Evolutionary conservation across 2,329 filamentous ascomycete genomes (phyloP).

Genomic region (Trichophyton mentagrophytes): DNA sequence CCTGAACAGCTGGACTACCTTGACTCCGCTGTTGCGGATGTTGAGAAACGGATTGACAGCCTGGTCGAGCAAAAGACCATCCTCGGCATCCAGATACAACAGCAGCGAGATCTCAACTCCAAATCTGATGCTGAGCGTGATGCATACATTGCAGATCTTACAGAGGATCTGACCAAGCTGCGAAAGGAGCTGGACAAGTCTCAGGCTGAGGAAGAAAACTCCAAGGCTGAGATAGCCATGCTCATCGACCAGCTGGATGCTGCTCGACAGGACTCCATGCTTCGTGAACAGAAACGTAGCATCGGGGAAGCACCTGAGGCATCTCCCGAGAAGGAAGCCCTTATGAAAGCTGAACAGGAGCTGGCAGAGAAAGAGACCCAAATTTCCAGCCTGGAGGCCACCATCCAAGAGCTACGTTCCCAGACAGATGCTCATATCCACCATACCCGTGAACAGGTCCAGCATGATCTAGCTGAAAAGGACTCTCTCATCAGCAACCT

Average conservation of each 20-base stretch:
- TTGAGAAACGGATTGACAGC: slow-evolving; percentile 63
- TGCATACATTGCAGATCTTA: slow-evolving; percentile 34
- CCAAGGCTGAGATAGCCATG: slow-evolving; percentile 29
- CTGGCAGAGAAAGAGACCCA: slow-evolving; percentile 15
- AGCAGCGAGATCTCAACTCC: slow-evolving; percentile 83
- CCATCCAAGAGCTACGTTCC: slow-evolving; percentile 18
- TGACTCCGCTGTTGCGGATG: slow-evolving; percentile 61
- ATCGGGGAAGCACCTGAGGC: slow-evolving; percentile 16
- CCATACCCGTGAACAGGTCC: not conserved
- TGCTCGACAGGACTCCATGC: slow-evolving; percentile 26
- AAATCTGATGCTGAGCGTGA: slow-evolving; percentile 58
- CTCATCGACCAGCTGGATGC: slow-evolving; percentile 34
- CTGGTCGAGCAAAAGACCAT: slow-evolving; percentile 82
- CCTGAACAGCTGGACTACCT: slow-evolving; percentile 64
- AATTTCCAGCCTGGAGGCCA: slow-evolving; percentile 14
- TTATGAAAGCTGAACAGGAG: slow-evolving; percentile 14
- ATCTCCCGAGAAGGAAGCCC: slow-evolving; percentile 17
- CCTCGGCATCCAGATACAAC: slow-evolving; percentile 81
- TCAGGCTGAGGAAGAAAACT: slow-evolving; percentile 28
- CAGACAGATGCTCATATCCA: slow-evolving; percentile 20
- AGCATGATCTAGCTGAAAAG: slow-evolving; percentile 10
- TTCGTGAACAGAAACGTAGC: slow-evolving; percentile 24
- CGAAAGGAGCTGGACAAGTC: slow-evolving; percentile 51
- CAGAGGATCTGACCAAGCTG: slow-evolving; percentile 43
- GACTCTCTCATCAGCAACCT: slow-evolving; percentile 10